Evolutionary conservation across 345 rosid species (phyloP), one percentile per base, ranked within the genome.

Genomic region (Salix koriyanagi): DNA sequence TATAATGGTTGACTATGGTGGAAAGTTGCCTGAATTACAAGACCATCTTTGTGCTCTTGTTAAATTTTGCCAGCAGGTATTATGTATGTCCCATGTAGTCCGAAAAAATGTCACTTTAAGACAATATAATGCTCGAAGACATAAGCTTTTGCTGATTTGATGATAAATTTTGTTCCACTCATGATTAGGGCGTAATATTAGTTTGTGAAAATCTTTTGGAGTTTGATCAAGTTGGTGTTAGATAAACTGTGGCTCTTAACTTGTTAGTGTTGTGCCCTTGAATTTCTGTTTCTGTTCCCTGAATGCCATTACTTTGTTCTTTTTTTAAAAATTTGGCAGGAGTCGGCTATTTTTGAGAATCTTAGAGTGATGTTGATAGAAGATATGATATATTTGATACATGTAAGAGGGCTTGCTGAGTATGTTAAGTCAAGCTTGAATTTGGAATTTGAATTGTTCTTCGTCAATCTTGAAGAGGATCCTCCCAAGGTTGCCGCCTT

Each of bases 1-100:
- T 69, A 88, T 91, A 70, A 93, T 95, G 99, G 86, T 93, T 60
- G 99, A 95, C 74, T 93, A 95, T 79, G 99, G 97, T 75, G 99
- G 97, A 36, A 95, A 88, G 89, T 74, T 95, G 88, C 99, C 99
- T 48, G 93, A 91, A 84, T 80, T 95, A 42, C 97, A 93, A 75
- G 86, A 88, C 18, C 87, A 80, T 62, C 81, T 95, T 21, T 88
- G 92, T 71, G 81, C 88, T 5, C 88, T 95, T 81, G 84, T 95
- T 67, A 83, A 86, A 76, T 84, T 74, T 72, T 73, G 94, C 64
- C 93, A 88, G 30, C 82, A 89, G 97, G 99, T 93, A 75, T 65
- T 46, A 1, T 46, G 18, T 46, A 46, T 46, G 52, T 46, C 52
- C 52, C 52, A 1, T 14, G 18, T 14, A 13, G 52, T 46, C 52